Base-by-base conservation (phyloP, 2,329 filamentous ascomycete genomes). In the Ramichloridium luteum region DNA sequence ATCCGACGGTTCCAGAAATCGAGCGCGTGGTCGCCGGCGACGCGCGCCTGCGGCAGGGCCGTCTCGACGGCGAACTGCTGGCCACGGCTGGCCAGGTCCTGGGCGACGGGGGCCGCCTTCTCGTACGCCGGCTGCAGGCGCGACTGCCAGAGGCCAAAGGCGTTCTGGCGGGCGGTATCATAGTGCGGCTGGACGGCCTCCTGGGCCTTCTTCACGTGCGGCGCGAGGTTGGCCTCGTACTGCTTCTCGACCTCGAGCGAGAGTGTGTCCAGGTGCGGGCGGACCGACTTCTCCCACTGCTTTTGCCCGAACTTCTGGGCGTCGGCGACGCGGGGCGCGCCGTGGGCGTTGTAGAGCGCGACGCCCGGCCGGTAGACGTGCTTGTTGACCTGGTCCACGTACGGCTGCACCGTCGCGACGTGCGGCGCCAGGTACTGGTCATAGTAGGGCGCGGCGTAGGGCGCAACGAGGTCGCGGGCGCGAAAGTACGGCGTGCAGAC, bases 371-470 rank as follows among this genome's bases (percentile, higher is more conserved):
- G 62, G 49, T 90, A 72, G 29, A 92, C 63, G 26, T 67, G 58
- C 29, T 67, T 61, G 44, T 75, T 70, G 42, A 72, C 58, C 13
- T 61, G 54, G 13, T 68, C 59, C 33, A 68, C 58, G 58, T 96
- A 93, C 1, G 88, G 88, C 38, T 72, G 74, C 20, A 72, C 77
- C 30, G 73, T 61, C 22, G 86, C 70, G 39, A 93, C 73, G 51
- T 94, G 90, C 3, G 84, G 82, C 4, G 78, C 80, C 14, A 82
- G 78, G 50, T 94, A 93, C 36, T 72, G 58, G 44, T 88, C 64
- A 57, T 94, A 96, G 59, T 92, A 93, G 3, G 86, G 88, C 46
- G 77, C 68, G 17, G 92, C 50, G 55, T 88, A 78, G 3, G 90
- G 90, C 15, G 73, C 60, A 37, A 86, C 62, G 35, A 67, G 76